Percentiles rank a stretch among this genome's conserved stretches.
Conservation (phyloP, 2,329 filamentous ascomycete species). For the Setomelanomma holmii region DNA sequence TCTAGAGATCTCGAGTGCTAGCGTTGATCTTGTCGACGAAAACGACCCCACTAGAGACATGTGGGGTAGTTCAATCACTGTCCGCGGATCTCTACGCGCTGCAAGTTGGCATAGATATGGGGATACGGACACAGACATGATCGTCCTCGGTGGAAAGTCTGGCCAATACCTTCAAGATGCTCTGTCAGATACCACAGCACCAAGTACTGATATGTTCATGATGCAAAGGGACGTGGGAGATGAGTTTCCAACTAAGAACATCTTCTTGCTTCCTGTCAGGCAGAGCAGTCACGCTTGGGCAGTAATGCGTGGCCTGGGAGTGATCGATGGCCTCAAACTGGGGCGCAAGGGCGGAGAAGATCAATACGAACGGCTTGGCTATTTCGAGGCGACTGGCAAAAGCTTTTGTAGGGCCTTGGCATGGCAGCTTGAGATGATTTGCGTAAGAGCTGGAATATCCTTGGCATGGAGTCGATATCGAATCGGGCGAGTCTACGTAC, state of each 20-base stretch:
- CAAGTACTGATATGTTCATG: neutral
- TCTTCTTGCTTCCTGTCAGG: slow-evolving; percentile 1
- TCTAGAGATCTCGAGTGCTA: neutral
- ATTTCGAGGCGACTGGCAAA: slow-evolving; percentile 1
- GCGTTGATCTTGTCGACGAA: neutral
- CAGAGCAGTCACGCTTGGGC: neutral
- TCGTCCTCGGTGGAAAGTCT: slow-evolving; percentile 3
- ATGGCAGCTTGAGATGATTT: neutral
- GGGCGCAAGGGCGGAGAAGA: neutral
- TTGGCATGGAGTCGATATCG: neutral
- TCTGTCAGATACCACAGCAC: neutral
- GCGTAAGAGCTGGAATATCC: neutral
- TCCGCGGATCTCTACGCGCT: neutral
- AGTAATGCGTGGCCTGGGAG: neutral
- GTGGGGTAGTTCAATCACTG: neutral
- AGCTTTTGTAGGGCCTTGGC: neutral
- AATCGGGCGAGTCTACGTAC: neutral
- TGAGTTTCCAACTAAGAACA: neutral
- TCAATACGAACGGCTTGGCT: neutral
- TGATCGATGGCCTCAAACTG: slow-evolving; percentile 3
- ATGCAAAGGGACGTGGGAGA: neutral
- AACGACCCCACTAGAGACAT: neutral
- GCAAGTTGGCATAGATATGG: neutral
- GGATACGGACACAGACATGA: neutral
- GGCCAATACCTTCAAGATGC: neutral